Conservation (phyloP, 2,329 filamentous ascomycete species). For the Aspergillaceae sp. region DNA sequence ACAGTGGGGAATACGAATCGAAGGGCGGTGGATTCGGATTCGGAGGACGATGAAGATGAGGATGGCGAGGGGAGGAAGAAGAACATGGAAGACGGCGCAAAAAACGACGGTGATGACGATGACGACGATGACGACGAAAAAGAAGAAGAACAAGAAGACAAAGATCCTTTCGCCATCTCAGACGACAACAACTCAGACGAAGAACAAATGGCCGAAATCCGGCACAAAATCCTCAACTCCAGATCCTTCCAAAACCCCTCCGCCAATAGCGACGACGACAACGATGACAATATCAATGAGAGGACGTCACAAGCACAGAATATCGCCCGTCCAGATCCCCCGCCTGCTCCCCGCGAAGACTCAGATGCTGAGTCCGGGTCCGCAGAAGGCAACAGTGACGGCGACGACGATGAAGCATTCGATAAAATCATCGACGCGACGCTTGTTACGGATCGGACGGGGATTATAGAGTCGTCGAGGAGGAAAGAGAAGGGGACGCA, state of each 20-base stretch:
- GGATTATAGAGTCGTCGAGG: constrained; percentile 56
- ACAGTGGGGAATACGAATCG: constrained; percentile 83
- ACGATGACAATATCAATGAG: constrained; percentile 7
- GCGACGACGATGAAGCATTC: constrained; percentile 72
- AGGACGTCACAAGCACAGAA: constrained; percentile 47
- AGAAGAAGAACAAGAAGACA: constrained; percentile 38
- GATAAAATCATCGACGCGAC: constrained; percentile 90
- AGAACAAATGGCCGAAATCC: constrained; percentile 87
- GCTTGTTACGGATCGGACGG: constrained; percentile 77
- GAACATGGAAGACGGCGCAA: constrained; percentile 31
- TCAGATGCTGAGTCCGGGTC: constrained; percentile 64
- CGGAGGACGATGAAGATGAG: constrained; percentile 35
- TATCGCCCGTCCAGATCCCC: constrained; percentile 49
- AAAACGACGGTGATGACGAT: constrained; percentile 33
- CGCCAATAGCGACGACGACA: neutral
- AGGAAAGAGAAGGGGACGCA: constrained; percentile 43
- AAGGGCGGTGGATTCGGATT: constrained; percentile 42
- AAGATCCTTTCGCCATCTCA: constrained; percentile 67
- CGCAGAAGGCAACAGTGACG: constrained; percentile 45
- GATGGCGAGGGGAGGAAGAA: constrained; percentile 34
- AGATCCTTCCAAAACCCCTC: constrained; percentile 67
- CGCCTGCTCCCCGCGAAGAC: constrained; percentile 40
- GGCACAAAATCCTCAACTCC: constrained; percentile 80
- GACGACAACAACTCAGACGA: constrained; percentile 61
- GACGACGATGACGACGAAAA: constrained; percentile 29